Percentiles rank a stretch among this genome's conserved stretches.
Evolutionary conservation across 306 rosid species (phyloP).

Genomic region (Cicer judaicum): DNA sequence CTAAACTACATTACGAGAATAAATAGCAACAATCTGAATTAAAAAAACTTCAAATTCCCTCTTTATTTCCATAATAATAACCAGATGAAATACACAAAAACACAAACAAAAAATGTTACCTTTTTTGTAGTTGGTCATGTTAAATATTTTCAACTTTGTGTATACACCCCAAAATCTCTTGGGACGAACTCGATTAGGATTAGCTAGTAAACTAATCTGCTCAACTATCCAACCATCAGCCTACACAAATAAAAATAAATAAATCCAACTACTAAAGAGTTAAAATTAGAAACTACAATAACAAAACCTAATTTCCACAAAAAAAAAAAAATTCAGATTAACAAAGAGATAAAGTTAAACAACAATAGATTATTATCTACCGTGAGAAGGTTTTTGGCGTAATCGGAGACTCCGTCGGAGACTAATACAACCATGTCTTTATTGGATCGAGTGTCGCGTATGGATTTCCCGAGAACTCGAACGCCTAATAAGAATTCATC

Average conservation of each 20-base stretch:
- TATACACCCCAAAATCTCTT: conserved; percentile 98
- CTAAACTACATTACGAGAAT: neutral
- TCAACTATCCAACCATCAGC: conserved; percentile 98
- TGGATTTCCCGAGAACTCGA: conserved; percentile 92
- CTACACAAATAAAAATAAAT: conserved; percentile 51
- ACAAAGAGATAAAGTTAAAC: conserved; percentile 3
- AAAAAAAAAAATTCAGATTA: neutral
- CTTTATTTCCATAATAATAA: conserved; percentile 3
- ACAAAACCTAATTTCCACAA: neutral
- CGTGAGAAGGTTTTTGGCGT: conserved; percentile 63
- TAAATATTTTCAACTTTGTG: conserved; percentile 91
- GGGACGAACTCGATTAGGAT: conserved; percentile 93
- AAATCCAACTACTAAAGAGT: conserved; percentile 29
- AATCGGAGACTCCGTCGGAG: conserved; percentile 93
- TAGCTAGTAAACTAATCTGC: conserved; percentile 87
- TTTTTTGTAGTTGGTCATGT: conserved; percentile 93
- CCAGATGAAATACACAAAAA: conserved; percentile 11
- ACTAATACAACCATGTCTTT: conserved; percentile 93
- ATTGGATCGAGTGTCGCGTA: conserved; percentile 77
- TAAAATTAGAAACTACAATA: conserved; percentile 33
- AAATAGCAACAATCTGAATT: conserved; percentile 18
- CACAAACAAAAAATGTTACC: conserved; percentile 50
- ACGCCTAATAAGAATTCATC: conserved; percentile 96
- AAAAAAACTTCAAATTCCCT: conserved; percentile 2
- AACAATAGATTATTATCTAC: too few species aligned